Percentiles rank a stretch among this genome's conserved stretches.
Evolutionary conservation across 257 asterid species (phyloP).

Genomic region (Scutellaria barbata): DNA sequence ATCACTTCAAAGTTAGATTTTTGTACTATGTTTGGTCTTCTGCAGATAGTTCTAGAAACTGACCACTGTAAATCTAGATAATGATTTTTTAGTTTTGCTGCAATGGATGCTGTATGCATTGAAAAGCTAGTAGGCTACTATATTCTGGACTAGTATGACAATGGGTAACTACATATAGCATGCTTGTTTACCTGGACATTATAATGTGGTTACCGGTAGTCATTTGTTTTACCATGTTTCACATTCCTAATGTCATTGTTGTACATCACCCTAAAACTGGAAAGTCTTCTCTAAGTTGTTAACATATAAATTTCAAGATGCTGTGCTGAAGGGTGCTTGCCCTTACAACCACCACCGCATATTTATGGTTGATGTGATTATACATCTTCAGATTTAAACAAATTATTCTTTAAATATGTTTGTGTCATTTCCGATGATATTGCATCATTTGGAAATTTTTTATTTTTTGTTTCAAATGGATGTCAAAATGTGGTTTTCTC

Average conservation of each 20-base stretch:
- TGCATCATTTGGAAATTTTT: conserved; percentile 10
- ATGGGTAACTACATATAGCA: not conserved
- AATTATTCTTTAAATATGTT: not conserved
- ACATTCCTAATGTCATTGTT: not conserved
- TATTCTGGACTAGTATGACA: not conserved
- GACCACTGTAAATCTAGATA: not conserved
- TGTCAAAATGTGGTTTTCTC: not conserved
- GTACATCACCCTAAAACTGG: not conserved
- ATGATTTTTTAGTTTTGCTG: not conserved
- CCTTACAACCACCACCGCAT: not conserved
- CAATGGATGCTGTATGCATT: not conserved
- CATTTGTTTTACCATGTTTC: not conserved
- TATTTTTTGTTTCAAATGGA: not conserved
- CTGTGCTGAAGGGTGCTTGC: not conserved
- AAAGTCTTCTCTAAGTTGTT: not conserved
- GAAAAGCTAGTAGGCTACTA: not conserved
- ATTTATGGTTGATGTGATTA: not conserved
- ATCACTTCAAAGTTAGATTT: not conserved
- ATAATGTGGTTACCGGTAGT: conserved; percentile 9
- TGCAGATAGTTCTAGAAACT: conserved; percentile 1
- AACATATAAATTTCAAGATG: not conserved
- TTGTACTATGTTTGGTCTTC: not conserved
- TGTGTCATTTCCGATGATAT: conserved; percentile 17
- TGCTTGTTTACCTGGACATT: conserved; percentile 20
- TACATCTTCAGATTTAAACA: not conserved